These are phyloP conservation scores for Agroathelia rolfsii DNA, from an alignment of 1,284 basidiomycete genomes.

Conservation along the genomic window DNA sequence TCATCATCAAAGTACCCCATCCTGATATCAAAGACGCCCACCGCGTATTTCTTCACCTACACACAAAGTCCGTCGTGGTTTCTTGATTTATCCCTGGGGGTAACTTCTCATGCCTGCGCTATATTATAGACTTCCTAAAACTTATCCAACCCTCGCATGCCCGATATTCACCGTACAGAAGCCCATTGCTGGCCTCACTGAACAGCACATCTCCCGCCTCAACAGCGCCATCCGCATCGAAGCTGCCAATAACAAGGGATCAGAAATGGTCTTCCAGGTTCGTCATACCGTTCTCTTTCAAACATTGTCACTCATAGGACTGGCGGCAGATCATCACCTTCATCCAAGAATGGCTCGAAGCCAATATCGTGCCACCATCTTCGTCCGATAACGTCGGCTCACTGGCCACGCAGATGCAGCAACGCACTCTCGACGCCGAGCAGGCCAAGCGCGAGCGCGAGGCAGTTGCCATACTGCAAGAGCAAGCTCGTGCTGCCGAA, in stretches of 20 bases:
- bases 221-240: constrained; percentile 49
- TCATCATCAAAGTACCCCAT: constrained; percentile 60
- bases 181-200: constrained; percentile 45
- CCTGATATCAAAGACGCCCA: constrained; percentile 42
- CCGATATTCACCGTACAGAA: constrained; percentile 61
- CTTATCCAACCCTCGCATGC: constrained; percentile 58
- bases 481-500: constrained; percentile 38
- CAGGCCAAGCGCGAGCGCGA: constrained; percentile 20
- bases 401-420: constrained; percentile 64
- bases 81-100: neutral
- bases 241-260: constrained; percentile 48
- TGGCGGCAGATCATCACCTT: constrained; percentile 46
- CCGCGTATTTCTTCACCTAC: constrained; percentile 53
- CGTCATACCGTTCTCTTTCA: constrained; percentile 12
- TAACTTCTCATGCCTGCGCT: constrained; percentile 5
- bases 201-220: constrained; percentile 43
- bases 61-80: constrained; percentile 45
- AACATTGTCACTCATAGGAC: constrained; percentile 1
- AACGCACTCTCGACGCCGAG: constrained; percentile 56
- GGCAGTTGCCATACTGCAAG: constrained; percentile 32
- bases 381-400: constrained; percentile 55
- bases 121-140: constrained; percentile 58
- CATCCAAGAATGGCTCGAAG: constrained; percentile 60
- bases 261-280: constrained; percentile 68
- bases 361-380: constrained; percentile 44